Conservation (phyloP, 306 rosid species). For the Lupinus albus region DNA sequence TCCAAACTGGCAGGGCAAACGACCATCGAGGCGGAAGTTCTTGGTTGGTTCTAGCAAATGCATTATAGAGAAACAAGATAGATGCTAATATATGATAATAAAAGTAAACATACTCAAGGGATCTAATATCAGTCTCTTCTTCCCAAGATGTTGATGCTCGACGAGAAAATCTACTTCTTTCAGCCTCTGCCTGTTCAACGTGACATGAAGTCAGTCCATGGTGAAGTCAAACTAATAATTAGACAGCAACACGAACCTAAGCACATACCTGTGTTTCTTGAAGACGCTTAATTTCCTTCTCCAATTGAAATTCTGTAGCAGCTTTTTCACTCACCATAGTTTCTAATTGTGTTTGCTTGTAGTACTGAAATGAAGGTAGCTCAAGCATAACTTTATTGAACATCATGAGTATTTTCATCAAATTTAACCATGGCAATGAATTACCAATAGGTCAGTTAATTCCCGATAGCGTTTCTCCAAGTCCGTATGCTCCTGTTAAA, state of each 20-base stretch:
- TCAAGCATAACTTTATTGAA: slow-evolving; percentile 31
- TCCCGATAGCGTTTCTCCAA: slow-evolving; percentile 98
- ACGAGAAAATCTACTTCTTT: slow-evolving; percentile 75
- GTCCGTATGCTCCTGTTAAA: slow-evolving; percentile 89
- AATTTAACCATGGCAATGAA: slow-evolving; percentile 40
- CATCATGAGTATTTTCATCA: slow-evolving; percentile 29
- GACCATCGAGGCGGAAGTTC: slow-evolving; percentile 22
- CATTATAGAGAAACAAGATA: slow-evolving; percentile 33
- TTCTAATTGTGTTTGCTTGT: slow-evolving; percentile 98
- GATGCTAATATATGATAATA: slow-evolving; percentile 27
- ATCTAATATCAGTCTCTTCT: slow-evolving; percentile 84
- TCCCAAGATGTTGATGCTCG: slow-evolving; percentile 92
- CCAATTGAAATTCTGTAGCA: slow-evolving; percentile 90
- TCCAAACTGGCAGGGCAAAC: slow-evolving; percentile 21
- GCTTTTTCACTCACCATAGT: slow-evolving; percentile 96
- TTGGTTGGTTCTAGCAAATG: slow-evolving; percentile 32
- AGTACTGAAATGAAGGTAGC: slow-evolving; percentile 61
- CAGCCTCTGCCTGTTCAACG: slow-evolving; percentile 78
- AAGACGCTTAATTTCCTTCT: slow-evolving; percentile 88
- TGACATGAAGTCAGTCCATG: slow-evolving; percentile 22
- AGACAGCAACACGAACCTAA: slow-evolving; percentile 38
- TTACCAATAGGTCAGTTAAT: slow-evolving; percentile 94
- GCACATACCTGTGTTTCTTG: slow-evolving; percentile 78
- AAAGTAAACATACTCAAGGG: slow-evolving; percentile 80
- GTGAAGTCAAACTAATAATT: slow-evolving; percentile 21